phyloP scores from a whole-genome alignment of 768 basidiomycete genomes.

The Suillus tomentosus region DNA sequence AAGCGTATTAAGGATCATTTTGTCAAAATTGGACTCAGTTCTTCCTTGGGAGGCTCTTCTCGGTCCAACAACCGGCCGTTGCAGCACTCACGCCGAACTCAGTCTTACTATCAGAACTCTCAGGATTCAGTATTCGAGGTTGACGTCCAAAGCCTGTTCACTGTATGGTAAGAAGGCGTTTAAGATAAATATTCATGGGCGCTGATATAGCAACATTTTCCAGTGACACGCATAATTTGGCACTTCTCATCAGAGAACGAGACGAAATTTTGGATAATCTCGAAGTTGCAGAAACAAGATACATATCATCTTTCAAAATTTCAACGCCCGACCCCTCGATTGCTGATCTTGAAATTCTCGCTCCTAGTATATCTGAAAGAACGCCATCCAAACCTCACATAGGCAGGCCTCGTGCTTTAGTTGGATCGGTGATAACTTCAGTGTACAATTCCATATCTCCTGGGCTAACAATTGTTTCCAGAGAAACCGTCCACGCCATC shows the following conservation, averaged over 20 bases:
- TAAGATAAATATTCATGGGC: not conserved
- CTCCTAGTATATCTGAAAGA: slow-evolving; percentile 36
- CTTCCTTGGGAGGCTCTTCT: slow-evolving; percentile 45
- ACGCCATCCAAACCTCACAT: slow-evolving; percentile 57
- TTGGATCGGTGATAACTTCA: slow-evolving; percentile 24
- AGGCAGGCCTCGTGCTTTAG: slow-evolving; percentile 65
- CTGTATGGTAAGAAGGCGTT: slow-evolving; percentile 57
- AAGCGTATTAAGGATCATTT: slow-evolving; percentile 70
- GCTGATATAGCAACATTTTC: not conserved
- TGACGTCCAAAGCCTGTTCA: slow-evolving; percentile 73
- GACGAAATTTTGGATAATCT: slow-evolving; percentile 78
- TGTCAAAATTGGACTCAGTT: slow-evolving; percentile 65
- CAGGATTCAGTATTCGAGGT: slow-evolving; percentile 55
- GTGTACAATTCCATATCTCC: not conserved
- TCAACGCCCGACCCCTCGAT: slow-evolving; percentile 76
- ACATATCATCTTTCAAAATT: slow-evolving; percentile 73
- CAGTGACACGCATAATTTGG: slow-evolving; percentile 72
- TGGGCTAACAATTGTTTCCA: not conserved
- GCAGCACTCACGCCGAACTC: slow-evolving; percentile 35
- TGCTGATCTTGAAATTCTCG: slow-evolving; percentile 48
- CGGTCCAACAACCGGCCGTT: slow-evolving; percentile 27
- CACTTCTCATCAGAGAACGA: slow-evolving; percentile 70
- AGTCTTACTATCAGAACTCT: slow-evolving; percentile 16
- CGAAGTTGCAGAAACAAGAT: slow-evolving; percentile 78
- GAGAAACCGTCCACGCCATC: slow-evolving; percentile 42